A percentile compares a stretch with the other conserved stretches of the same genome.
Evolutionary conservation across 1,284 basidiomycete species (phyloP).

Genomic region (Leccinum griseonigrum): DNA sequence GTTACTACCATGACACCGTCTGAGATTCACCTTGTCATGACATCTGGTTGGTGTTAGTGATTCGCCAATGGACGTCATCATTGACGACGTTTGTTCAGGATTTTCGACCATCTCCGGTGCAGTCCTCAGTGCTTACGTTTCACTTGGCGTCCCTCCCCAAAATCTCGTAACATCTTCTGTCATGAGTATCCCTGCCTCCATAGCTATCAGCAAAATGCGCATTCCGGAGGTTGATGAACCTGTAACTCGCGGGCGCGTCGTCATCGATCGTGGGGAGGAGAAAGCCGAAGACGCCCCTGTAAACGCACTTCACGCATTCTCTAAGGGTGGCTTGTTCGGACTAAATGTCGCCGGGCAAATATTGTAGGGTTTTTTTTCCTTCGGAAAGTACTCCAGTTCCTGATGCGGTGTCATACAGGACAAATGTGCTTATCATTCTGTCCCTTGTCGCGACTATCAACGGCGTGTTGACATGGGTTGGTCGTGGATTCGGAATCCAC

Average conservation of each 20-base stretch:
- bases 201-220: constrained; percentile 87
- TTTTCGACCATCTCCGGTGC: constrained; percentile 92
- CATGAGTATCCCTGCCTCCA: constrained; percentile 93
- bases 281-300: constrained; percentile 53
- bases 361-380: constrained; percentile 45
- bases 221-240: constrained; percentile 83
- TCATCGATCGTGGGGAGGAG: constrained; percentile 72
- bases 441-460: constrained; percentile 82
- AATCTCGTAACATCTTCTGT: constrained; percentile 89
- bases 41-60: constrained; percentile 59
- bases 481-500: constrained; percentile 81
- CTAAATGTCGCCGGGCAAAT: constrained; percentile 84
- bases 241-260: constrained; percentile 77
- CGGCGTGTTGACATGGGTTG: constrained; percentile 87
- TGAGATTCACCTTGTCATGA: constrained; percentile 88
- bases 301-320: constrained; percentile 87
- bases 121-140: constrained; percentile 83
- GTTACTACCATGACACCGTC: constrained; percentile 87
- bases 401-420: constrained; percentile 36
- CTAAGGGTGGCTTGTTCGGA: constrained; percentile 84
- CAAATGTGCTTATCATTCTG: constrained; percentile 79
- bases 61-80: background rate
- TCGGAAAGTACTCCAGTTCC: background rate
- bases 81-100: constrained; percentile 32
- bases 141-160: constrained; percentile 77